These are phyloP conservation scores for Leccinum obscurum DNA, from an alignment of 768 basidiomycete genomes.

Conservation along the genomic window DNA sequence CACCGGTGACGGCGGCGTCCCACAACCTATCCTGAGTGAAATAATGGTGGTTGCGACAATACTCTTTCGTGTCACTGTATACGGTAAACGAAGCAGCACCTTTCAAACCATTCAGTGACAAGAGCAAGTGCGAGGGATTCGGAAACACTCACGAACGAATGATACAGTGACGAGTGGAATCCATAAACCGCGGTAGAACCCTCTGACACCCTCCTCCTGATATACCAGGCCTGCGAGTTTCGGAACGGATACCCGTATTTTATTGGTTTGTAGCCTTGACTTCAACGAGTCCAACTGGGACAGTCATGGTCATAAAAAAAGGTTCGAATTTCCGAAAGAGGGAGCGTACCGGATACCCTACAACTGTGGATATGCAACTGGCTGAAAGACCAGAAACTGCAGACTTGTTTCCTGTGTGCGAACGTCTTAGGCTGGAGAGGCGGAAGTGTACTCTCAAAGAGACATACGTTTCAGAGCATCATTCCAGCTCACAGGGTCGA, in stretches of 20 bases:
- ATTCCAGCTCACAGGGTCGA: conserved; percentile 61
- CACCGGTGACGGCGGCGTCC: conserved; percentile 76
- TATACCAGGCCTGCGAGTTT: conserved; percentile 72
- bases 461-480: conserved; percentile 65
- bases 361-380: conserved; percentile 89
- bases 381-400: conserved; percentile 90
- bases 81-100: conserved; percentile 92
- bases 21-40: conserved; percentile 58
- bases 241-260: conserved; percentile 71
- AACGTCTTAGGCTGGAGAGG: conserved; percentile 8
- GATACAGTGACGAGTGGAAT: conserved; percentile 95
- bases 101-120: conserved; percentile 30
- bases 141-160: conserved; percentile 77
- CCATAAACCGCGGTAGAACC: conserved; percentile 90
- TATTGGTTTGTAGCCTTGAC: conserved; percentile 85
- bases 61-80: conserved; percentile 81
- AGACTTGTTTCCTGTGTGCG: conserved; percentile 69
- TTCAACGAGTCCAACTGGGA: conserved; percentile 89
- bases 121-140: background rate
- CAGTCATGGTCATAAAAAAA: background rate
- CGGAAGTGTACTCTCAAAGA: conserved; percentile 2
- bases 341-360: conserved; percentile 74
- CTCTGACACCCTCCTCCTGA: conserved; percentile 81
- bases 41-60: conserved; percentile 57
- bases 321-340: background rate